Evolutionary conservation across 2,329 filamentous ascomycete species (phyloP).

Genomic region (Exophiala aquamarina): DNA sequence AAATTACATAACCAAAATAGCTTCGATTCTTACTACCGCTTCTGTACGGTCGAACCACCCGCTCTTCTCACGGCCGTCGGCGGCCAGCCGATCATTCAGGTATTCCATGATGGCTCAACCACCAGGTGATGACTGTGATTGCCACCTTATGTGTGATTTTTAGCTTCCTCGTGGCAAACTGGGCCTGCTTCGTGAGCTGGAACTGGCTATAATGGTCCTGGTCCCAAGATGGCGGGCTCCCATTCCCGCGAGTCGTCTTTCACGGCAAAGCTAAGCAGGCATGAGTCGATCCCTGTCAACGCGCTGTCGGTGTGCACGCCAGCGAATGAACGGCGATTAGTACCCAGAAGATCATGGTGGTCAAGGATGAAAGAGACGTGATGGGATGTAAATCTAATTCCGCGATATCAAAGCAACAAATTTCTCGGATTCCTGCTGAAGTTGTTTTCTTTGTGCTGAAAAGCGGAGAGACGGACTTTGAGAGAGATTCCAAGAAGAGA

Average conservation of each 20-base stretch:
- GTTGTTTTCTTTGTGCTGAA: no score
- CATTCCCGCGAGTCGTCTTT: background rate
- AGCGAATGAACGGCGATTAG: no score
- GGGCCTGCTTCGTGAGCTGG: background rate
- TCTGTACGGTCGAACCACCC: background rate
- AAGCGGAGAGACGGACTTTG: no score
- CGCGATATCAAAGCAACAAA: no score
- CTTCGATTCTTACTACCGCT: background rate
- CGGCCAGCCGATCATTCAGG: slow-evolving; percentile 2
- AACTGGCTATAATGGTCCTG: slow-evolving; percentile 7
- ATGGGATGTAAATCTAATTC: no score
- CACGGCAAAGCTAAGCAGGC: slow-evolving; percentile 10
- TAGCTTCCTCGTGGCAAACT: background rate
- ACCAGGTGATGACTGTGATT: background rate
- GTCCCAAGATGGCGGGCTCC: slow-evolving; percentile 1
- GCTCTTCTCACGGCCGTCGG: background rate
- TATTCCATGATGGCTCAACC: background rate
- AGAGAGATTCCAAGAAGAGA: no score
- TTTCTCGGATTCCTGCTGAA: no score
- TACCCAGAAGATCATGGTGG: no score
- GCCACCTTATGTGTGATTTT: background rate
- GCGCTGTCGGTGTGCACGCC: slow-evolving; percentile 23
- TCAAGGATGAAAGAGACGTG: no score
- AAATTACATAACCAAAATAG: background rate
- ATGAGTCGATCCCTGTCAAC: slow-evolving; percentile 28